Base-by-base conservation (phyloP, 176 grass and related monocot species). In the Juncus inflexus region DNA sequence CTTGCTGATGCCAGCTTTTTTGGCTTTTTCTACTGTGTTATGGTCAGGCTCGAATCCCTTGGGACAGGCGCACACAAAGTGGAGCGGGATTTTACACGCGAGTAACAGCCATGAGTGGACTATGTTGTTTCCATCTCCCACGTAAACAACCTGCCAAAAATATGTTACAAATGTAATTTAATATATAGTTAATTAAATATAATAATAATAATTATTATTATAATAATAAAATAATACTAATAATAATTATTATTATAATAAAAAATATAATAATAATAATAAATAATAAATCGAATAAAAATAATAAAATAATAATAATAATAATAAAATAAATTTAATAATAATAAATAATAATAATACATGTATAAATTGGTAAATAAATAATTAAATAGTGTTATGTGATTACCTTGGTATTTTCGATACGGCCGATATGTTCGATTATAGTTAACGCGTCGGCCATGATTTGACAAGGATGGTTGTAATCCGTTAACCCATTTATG, bases 391-490 rank as follows among this genome's bases (percentile, higher is more conserved):
- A 47, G 2, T 47, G 4, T 47, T 12, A 65, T 50, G 50, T 66
- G 19, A 42, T 70, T n/a, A 92, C 94, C 94, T 99, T 99, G 7
- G 85, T 89, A 60, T 87, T 83, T 76, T 92, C 94, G 42, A 99
- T 54, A 36, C 39, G 78, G 38, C 88, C 88, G 72, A 92, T 80
- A 54, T 99, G 83, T 70, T 99, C 94, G 56, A 89, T 43, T 76
- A 92, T 99, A 64, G 88, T 92, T 49, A 99, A 88, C n/a, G 94
- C 94, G 84, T 99, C 94, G 3, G 94, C 94, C 94, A 99, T 99
- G 83, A 99, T 99, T 64, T 99, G 94, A 52, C 94, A 99, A 56
- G 94, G 94, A 75, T 92, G 94, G 76, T 99, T 99, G 61, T 92
- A 99, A 61, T 99, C 94, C 0, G 85, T 99, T 40, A 99, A 75